Conservation (phyloP, 768 basidiomycete genomes). For the Macrolepiota dolichaula region DNA sequence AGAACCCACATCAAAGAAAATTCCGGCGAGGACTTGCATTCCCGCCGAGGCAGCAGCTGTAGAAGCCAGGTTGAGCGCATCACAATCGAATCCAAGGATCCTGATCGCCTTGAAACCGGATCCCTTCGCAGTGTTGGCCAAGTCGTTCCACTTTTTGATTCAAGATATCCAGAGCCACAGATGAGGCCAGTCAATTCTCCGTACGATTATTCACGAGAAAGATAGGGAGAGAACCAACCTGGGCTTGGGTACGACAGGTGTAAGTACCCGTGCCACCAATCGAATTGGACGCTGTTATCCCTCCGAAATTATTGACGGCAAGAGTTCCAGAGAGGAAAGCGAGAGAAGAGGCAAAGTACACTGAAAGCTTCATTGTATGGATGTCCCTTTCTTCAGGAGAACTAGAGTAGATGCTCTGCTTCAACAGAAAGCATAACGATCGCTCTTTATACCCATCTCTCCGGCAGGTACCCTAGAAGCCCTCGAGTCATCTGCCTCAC, state of each 20-base stretch:
- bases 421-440: background rate
- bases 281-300: slow-evolving; percentile 30
- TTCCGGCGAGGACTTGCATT: slow-evolving; percentile 31
- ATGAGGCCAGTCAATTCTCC: background rate
- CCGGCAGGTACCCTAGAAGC: background rate
- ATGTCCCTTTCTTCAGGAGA: background rate
- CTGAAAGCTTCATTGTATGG: background rate
- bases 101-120: slow-evolving; percentile 32
- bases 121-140: slow-evolving; percentile 26
- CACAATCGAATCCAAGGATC: slow-evolving; percentile 33
- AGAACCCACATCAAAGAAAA: slow-evolving; percentile 25
- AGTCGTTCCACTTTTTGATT: slow-evolving; percentile 27
- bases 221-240: slow-evolving; percentile 19
- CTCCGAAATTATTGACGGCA: slow-evolving; percentile 29
- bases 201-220: background rate
- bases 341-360: slow-evolving; percentile 1
- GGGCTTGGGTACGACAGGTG: slow-evolving; percentile 30
- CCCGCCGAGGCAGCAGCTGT: slow-evolving; percentile 28
- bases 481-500: background rate
- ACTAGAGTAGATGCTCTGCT: background rate
- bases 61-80: slow-evolving; percentile 31
- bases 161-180: background rate
- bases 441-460: background rate
- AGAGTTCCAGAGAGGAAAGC: slow-evolving; percentile 15
- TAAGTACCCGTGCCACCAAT: slow-evolving; percentile 23